phyloP scores from a whole-genome alignment of 2,329 filamentous ascomycete species.

The Trichoderma koningiopsis region DNA sequence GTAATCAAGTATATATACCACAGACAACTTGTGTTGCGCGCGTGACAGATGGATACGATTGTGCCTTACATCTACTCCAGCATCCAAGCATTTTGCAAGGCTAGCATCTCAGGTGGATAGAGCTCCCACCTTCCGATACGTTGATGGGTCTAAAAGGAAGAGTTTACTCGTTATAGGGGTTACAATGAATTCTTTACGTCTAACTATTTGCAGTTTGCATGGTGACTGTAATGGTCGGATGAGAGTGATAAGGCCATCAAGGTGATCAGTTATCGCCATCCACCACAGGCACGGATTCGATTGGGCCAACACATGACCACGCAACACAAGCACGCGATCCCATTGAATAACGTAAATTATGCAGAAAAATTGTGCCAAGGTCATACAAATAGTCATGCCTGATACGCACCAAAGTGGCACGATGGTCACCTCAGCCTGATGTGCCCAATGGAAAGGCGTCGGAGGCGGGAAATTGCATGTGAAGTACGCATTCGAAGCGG shows the following conservation, averaged over 20 bases:
- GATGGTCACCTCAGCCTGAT: conserved; percentile 3
- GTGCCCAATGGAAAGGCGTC: background rate
- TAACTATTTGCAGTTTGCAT: background rate
- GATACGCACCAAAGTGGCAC: conserved; percentile 1
- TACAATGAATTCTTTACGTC: background rate
- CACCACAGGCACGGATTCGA: background rate
- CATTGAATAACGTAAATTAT: background rate
- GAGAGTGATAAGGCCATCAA: background rate
- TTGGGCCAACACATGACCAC: background rate
- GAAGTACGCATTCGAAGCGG: background rate
- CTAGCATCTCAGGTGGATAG: background rate
- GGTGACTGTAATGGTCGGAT: background rate
- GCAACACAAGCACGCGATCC: background rate
- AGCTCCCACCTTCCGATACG: background rate
- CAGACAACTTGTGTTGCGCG: background rate
- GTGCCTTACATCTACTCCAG: background rate
- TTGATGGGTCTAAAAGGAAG: background rate
- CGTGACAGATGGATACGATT: background rate
- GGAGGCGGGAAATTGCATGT: conserved; percentile 14
- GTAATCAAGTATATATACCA: background rate
- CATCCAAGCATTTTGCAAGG: background rate
- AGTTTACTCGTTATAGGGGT: background rate
- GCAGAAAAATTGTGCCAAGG: background rate
- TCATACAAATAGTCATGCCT: background rate
- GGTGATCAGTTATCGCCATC: background rate